Base-by-base conservation (phyloP, 805 yeast genomes). In the Yarrowia sp. region DNA sequence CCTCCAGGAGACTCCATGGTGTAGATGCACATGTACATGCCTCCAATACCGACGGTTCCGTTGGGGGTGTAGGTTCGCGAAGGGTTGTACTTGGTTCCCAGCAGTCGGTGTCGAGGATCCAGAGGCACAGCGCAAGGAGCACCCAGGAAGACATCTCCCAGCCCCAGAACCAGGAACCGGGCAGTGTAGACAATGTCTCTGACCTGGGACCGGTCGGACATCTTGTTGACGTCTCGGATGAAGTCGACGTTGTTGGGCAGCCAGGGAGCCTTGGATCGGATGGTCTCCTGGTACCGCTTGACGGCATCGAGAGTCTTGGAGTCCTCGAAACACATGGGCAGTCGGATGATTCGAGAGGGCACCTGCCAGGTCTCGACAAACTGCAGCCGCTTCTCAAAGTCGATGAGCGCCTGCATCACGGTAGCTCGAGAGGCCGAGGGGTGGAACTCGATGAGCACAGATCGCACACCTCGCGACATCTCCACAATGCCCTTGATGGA, bases 1-100 rank as follows among this genome's bases (percentile, higher is more conserved):
- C 99, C 99, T 80, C 99, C 99, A 59, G 99, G 99, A 35, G 97
- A 92, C 73, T 92, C 96, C 94, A 94, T 93, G 41, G 98, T 92
- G 80, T 94, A 94, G 74, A 94, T 93, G 82, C 98, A 94, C 98
- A 94, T 93, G 84, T 92, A 95, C 91, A 90, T 92, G 74, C 99
- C 98, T 72, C 99, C 99, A 77, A 95, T 89, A 76, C 99, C 99
- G 71, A 94, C 98, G 45, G 95, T 90, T 73, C 99, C 99, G 76
- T 92, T 91, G 48, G 97, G 97, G 2, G 99, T 94, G 82, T 84
- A 93, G 0, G 98, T 91, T 82, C 99, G 86, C 14, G 97, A 90
- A 48, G 99, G 99, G 77, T 94, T 94, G 81, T 94, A 95, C 80
- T 94, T 94, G 40, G 97, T 85, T 48, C 98, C 99, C 69, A 94